Evolutionary conservation across 441 rosid species (phyloP).

Genomic region (Francoa sonchifolia): DNA sequence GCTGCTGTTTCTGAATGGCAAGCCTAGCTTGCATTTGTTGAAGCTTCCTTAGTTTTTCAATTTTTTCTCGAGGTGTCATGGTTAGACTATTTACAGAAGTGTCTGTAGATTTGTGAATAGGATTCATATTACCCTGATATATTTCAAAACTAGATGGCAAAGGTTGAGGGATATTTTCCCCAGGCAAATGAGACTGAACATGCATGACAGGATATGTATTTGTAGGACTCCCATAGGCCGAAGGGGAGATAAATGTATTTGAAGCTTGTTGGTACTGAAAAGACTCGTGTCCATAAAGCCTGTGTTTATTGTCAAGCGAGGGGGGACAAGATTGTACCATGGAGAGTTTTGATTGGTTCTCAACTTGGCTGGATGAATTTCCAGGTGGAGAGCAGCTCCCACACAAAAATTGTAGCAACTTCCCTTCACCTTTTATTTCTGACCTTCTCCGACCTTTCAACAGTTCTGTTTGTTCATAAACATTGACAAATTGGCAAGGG

Average conservation of each 20-base stretch:
- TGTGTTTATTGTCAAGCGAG: conserved; percentile 32
- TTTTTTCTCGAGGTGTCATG: conserved; percentile 90
- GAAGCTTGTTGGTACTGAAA: conserved; percentile 38
- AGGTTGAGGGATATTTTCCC: conserved; percentile 36
- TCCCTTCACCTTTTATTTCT: conserved; percentile 32
- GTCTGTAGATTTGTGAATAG: conserved; percentile 28
- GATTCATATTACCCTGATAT: conserved; percentile 29
- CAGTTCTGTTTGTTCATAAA: conserved; percentile 33
- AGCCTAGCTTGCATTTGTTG: conserved; percentile 97
- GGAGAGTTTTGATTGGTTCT: conserved; percentile 30
- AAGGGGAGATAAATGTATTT: conserved; percentile 34
- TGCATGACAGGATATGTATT: conserved; percentile 51
- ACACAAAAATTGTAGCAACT: conserved; percentile 25
- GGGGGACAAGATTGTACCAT: conserved; percentile 24
- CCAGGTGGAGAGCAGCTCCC: conserved; percentile 39
- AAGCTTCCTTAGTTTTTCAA: conserved; percentile 74
- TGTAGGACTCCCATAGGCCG: conserved; percentile 36
- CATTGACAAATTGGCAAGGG: conserved; percentile 27
- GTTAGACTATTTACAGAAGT: conserved; percentile 35
- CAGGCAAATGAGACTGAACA: conserved; percentile 35
- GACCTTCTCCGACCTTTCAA: conserved; percentile 29
- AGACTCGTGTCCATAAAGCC: conserved; percentile 41
- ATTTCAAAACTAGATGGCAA: conserved; percentile 40
- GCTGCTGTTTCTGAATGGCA: conserved; percentile 84
- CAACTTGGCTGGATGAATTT: conserved; percentile 26